Conservation (phyloP, 805 yeast species). For the Metschnikowia baotianmanensis region DNA sequence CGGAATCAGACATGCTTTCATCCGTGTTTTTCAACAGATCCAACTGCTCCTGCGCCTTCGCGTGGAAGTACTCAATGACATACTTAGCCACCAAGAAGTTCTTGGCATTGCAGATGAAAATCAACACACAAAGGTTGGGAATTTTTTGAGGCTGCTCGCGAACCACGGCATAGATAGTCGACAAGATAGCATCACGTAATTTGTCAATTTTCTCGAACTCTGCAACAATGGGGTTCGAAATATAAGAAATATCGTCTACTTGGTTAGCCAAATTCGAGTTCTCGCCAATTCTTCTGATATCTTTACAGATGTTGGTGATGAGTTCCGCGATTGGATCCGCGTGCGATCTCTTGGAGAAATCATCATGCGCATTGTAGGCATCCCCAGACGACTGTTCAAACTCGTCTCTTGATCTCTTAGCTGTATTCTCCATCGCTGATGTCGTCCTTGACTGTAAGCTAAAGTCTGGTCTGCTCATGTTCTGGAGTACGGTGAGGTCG, state of each 20-base stretch:
- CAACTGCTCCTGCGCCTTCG: slow-evolving; percentile 56
- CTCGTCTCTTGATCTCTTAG: slow-evolving; percentile 22
- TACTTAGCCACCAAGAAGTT: slow-evolving; percentile 65
- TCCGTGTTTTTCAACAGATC: slow-evolving; percentile 25
- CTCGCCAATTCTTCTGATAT: slow-evolving; percentile 44
- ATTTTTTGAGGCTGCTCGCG: slow-evolving; percentile 91
- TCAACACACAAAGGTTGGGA: slow-evolving; percentile 63
- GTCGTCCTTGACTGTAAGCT: neutral
- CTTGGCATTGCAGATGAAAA: slow-evolving; percentile 63
- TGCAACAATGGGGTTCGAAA: slow-evolving; percentile 62
- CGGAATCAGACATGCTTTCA: slow-evolving; percentile 15
- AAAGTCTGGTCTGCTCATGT: no score
- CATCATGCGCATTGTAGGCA: slow-evolving; percentile 15
- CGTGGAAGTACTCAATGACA: slow-evolving; percentile 66
- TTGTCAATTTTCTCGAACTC: slow-evolving; percentile 63
- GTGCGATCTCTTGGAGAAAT: slow-evolving; percentile 34
- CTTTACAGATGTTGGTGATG: slow-evolving; percentile 43
- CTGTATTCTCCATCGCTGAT: slow-evolving; percentile 16
- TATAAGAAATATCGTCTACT: slow-evolving; percentile 56
- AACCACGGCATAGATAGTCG: slow-evolving; percentile 64
- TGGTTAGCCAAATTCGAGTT: slow-evolving; percentile 38
- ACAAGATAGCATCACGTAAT: slow-evolving; percentile 56
- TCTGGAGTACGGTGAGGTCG: no score
- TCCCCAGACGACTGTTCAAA: slow-evolving; percentile 21
- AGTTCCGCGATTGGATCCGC: slow-evolving; percentile 41